These are phyloP conservation scores for Galerina marginata DNA, from an alignment of 768 basidiomycete genomes.

Conservation along the genomic window DNA sequence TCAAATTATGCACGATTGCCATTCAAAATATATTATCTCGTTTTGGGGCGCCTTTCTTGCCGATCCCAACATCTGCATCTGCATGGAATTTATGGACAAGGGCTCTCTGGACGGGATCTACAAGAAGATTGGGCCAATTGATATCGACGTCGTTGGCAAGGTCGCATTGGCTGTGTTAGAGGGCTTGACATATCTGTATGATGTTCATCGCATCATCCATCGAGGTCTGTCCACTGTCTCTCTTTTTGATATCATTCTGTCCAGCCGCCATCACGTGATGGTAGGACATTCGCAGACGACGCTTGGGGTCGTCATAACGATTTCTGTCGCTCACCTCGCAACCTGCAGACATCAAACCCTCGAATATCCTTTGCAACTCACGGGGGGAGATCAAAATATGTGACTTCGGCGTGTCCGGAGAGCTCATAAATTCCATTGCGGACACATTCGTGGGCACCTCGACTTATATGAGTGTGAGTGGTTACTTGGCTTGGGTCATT, in stretches of 20 bases:
- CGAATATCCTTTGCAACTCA: conserved; percentile 95
- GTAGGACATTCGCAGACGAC: neutral
- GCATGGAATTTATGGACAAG: conserved; percentile 97
- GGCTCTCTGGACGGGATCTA: conserved; percentile 94
- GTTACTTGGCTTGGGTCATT: conserved; percentile 4
- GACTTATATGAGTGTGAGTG: conserved; percentile 97
- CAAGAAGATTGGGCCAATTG: conserved; percentile 93
- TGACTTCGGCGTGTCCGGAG: conserved; percentile 98
- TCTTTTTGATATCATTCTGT: conserved; percentile 10
- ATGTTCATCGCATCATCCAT: conserved; percentile 97
- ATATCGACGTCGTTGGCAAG: conserved; percentile 89
- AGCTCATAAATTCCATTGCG: conserved; percentile 97
- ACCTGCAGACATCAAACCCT: conserved; percentile 92
- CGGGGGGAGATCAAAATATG: conserved; percentile 97
- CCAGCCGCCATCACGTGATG: conserved; percentile 27
- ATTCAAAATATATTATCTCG: conserved; percentile 91
- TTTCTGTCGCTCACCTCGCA: conserved; percentile 20
- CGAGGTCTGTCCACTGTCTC: conserved; percentile 69
- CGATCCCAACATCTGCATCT: conserved; percentile 98
- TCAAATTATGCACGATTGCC: conserved; percentile 99
- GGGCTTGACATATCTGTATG: conserved; percentile 96
- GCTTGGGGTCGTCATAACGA: conserved; percentile 27
- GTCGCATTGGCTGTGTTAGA: conserved; percentile 95
- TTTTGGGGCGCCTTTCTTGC: conserved; percentile 97
- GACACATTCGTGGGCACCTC: conserved; percentile 99